Conservation (phyloP, 495 filamentous ascomycete genomes). For the Wilcoxina mikolae region DNA sequence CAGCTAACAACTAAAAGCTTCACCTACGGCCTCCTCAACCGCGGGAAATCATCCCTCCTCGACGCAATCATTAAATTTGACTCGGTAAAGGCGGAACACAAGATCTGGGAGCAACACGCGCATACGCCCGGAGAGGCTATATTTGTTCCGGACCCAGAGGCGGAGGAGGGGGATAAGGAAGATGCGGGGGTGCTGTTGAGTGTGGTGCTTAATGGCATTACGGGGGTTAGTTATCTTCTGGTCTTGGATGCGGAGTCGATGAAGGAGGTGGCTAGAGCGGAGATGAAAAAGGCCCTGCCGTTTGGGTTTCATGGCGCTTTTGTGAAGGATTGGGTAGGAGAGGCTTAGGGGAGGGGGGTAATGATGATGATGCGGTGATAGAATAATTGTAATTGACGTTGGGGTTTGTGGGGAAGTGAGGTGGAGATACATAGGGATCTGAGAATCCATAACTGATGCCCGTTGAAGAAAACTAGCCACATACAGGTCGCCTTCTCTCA, state of each 20-base stretch:
- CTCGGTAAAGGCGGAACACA: constrained; percentile 28
- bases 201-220: constrained; percentile 52
- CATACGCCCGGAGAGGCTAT: constrained; percentile 61
- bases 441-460: no score
- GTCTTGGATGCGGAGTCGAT: constrained; percentile 52
- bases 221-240: constrained; percentile 52
- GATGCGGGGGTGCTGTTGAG: constrained; percentile 62
- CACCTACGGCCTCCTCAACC: constrained; percentile 44
- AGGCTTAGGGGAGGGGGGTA: no score
- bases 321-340: constrained; percentile 2
- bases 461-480: no score
- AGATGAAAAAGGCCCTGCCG: constrained; percentile 44
- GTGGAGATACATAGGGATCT: no score
- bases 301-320: constrained; percentile 56
- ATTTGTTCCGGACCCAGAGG: constrained; percentile 44
- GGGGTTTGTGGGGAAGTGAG: no score
- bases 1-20: constrained; percentile 30
- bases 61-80: constrained; percentile 60
- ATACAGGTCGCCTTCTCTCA: no score
- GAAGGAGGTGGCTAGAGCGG: constrained; percentile 51
- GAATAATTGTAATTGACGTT: no score
- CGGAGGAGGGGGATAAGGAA: no score
- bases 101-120: constrained; percentile 41
- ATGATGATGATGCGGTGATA: no score
- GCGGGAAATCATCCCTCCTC: constrained; percentile 35